Base-by-base conservation (phyloP, 257 asterid genomes). In the Solanum clarkiae region DNA sequence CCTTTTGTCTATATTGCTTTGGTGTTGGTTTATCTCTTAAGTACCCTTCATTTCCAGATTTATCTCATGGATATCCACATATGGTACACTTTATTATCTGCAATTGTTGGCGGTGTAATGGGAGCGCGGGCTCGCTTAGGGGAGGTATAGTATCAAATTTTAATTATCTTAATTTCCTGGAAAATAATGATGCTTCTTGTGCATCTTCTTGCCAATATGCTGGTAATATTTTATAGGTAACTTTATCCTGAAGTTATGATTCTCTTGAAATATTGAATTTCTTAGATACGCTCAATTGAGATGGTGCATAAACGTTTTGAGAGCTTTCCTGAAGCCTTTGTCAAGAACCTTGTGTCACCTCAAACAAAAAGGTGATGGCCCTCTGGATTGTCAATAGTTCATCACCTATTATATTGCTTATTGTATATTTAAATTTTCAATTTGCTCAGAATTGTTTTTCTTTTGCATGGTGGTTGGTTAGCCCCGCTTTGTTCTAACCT, bases 231-330 rank as follows among this genome's bases (percentile, higher is more conserved):
- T 49, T 59, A 22, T 80, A 14, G 22, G 68, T 80, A 77, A 84
- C 49, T 55, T 63, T 75, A 75, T 65, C 85, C 84, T 62, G 49
- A 16, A 71, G 40, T 62, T 12, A 44, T 63, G 65, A 84, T n/a
- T 72, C 68, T 80, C 51, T 65, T 71, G 47, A 86, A 84, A 88
- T 63, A 47, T 88, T 85, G 84, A 44, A 57, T 85, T 86, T 77
- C 88, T 87, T 89, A 95, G 99, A 97, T 95, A 85, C 99, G 99
- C 87, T 94, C 99, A 36, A 91, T 94, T 84, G 97, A 95, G 88
- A 96, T 96, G 99, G 97, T 96, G 86, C 98, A 95, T 89, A 92
- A 93, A 90, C 95, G 99, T 75, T 97, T 97, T 87, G 98, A 95
- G 91, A 97, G 95, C 94, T 97, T 97, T 88, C 99, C 99, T 17